Conservation (phyloP, 2,329 filamentous ascomycete species). For the Stagonosporopsis rhizophila region DNA sequence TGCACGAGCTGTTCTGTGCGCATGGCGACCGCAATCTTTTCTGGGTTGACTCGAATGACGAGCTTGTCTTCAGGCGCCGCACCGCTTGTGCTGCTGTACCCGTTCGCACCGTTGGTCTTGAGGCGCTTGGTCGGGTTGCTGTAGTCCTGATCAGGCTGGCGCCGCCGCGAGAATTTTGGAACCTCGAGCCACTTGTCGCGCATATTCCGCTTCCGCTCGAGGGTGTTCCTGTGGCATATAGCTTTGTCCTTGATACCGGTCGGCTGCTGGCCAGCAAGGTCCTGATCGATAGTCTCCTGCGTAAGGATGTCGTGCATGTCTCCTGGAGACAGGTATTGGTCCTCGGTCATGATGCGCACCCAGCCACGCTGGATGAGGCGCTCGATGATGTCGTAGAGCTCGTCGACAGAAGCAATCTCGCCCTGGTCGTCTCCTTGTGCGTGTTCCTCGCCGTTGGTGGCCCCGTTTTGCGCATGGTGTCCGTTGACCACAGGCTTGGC, state of each 20-base stretch:
- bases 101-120: slow-evolving; percentile 37
- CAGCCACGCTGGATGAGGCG: slow-evolving; percentile 69
- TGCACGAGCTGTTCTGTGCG: slow-evolving; percentile 79
- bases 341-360: slow-evolving; percentile 66
- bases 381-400: slow-evolving; percentile 55
- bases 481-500: slow-evolving; percentile 18
- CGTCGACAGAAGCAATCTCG: slow-evolving; percentile 47
- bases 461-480: slow-evolving; percentile 19
- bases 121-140: slow-evolving; percentile 40
- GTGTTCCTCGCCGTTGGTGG: slow-evolving; percentile 20
- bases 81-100: slow-evolving; percentile 14
- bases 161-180: slow-evolving; percentile 35
- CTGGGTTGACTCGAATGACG: slow-evolving; percentile 81
- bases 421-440: slow-evolving; percentile 30
- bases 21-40: slow-evolving; percentile 82
- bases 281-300: slow-evolving; percentile 64
- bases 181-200: slow-evolving; percentile 49
- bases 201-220: slow-evolving; percentile 62
- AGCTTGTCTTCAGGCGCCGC: slow-evolving; percentile 66
- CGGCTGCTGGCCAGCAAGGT: slow-evolving; percentile 59
- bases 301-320: slow-evolving; percentile 67
- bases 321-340: slow-evolving; percentile 61
- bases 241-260: slow-evolving; percentile 72
- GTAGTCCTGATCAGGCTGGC: slow-evolving; percentile 27
- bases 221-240: slow-evolving; percentile 65